Evolutionary conservation across 495 filamentous ascomycete genomes (phyloP).

Genomic region (Penicillium fimorum): DNA sequence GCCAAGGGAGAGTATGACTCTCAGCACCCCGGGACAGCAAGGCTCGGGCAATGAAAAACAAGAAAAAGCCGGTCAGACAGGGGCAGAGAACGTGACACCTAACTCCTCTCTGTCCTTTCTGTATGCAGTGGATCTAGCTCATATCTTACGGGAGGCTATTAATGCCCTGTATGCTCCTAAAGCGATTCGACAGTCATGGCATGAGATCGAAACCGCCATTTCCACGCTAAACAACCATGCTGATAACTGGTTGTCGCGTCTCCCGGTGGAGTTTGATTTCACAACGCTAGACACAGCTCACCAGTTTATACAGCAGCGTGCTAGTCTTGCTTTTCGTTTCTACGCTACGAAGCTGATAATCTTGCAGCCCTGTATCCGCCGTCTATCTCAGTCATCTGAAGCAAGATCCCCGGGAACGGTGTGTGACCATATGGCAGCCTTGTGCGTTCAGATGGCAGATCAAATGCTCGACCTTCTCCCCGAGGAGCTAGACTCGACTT

Average conservation of each 20-base stretch:
- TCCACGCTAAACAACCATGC: conserved; percentile 20
- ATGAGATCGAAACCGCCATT: conserved; percentile 24
- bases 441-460: conserved; percentile 51
- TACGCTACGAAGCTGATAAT: conserved; percentile 56
- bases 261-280: conserved; percentile 33
- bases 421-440: conserved; percentile 46
- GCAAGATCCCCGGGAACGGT: conserved; percentile 25
- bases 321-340: conserved; percentile 50
- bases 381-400: conserved; percentile 27
- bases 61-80: not conserved
- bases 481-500: conserved; percentile 27
- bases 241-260: conserved; percentile 26
- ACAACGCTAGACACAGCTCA: conserved; percentile 12
- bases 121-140: conserved; percentile 26
- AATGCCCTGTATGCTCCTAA: conserved; percentile 25
- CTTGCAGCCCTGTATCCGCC: conserved; percentile 58
- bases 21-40: not conserved
- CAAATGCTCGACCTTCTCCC: conserved; percentile 50
- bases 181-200: conserved; percentile 20
- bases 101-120: conserved; percentile 26
- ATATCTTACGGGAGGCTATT: conserved; percentile 25
- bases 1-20: conserved; percentile 1
- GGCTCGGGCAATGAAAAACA: conserved; percentile 3
- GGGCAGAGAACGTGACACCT: conserved; percentile 10
- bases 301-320: conserved; percentile 33